A percentile compares a stretch with the other conserved stretches of the same genome.
phyloP scores from a whole-genome alignment of 768 basidiomycete species.

The Agaricus blazei region DNA sequence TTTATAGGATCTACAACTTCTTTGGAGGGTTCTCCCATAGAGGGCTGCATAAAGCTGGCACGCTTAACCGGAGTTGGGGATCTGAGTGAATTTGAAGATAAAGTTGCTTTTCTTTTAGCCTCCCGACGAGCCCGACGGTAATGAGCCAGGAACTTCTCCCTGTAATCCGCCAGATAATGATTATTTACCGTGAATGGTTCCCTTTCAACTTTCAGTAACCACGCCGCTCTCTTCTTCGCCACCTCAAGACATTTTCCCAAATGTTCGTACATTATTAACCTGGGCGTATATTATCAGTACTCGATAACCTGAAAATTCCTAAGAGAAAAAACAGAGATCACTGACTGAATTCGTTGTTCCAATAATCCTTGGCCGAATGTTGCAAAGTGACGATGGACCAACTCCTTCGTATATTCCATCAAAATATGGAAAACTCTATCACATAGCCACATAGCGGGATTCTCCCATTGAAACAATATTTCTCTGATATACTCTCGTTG shows the following conservation, averaged over 20 bases:
- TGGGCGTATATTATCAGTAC: background rate
- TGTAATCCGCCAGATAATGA: conserved; percentile 43
- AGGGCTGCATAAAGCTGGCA: background rate
- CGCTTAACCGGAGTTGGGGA: background rate
- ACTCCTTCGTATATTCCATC: conserved; percentile 28
- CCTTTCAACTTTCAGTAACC: conserved; percentile 46
- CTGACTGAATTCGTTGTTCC: conserved; percentile 39
- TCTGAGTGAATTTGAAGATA: background rate
- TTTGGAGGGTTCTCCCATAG: no score
- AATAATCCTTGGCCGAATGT: conserved; percentile 48
- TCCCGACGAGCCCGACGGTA: conserved; percentile 41
- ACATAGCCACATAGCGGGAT: conserved; percentile 43
- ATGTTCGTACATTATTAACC: conserved; percentile 38
- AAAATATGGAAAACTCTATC: conserved; percentile 31
- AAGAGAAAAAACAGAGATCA: background rate
- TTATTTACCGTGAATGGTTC: conserved; percentile 48
- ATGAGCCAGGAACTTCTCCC: conserved; percentile 33
- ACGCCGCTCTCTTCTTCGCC: conserved; percentile 36
- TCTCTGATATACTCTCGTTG: conserved; percentile 43
- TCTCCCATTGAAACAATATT: conserved; percentile 42
- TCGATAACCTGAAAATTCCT: background rate
- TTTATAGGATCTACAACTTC: conserved; percentile 13
- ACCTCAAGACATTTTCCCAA: conserved; percentile 35
- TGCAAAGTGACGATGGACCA: conserved; percentile 47
- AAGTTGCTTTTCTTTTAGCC: conserved; percentile 4